Evolutionary conservation across 2,329 filamentous ascomycete species (phyloP).

Genomic region (Sarocladiaceae sp.): DNA sequence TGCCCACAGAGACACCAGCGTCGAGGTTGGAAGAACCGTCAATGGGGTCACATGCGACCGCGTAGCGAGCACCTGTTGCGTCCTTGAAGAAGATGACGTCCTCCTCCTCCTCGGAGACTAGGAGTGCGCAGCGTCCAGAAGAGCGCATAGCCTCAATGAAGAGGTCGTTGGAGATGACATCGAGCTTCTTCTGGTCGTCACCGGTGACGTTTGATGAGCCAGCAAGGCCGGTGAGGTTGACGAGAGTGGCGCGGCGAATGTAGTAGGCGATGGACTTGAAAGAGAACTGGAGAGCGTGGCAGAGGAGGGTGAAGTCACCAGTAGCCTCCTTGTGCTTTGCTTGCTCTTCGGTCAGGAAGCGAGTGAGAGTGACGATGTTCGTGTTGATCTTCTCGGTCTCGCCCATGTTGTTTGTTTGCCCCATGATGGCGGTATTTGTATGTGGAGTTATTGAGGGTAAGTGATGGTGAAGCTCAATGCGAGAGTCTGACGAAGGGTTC

Average conservation of each 20-base stretch:
- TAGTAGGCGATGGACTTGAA: slow-evolving; percentile 99
- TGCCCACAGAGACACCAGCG: slow-evolving; percentile 94
- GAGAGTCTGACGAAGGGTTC: slow-evolving; percentile 11
- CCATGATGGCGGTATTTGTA: slow-evolving; percentile 24
- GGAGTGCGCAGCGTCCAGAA: slow-evolving; percentile 81
- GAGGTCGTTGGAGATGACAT: slow-evolving; percentile 97
- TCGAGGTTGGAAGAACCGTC: slow-evolving; percentile 97
- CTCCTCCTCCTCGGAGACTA: slow-evolving; percentile 98
- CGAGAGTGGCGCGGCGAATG: slow-evolving; percentile 90
- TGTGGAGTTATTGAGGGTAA: background rate
- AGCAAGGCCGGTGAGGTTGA: slow-evolving; percentile 92
- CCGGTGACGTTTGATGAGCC: slow-evolving; percentile 93
- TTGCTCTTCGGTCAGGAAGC: slow-evolving; percentile 96
- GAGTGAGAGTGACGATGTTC: slow-evolving; percentile 90
- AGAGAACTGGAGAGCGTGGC: slow-evolving; percentile 96
- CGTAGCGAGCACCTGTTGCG: slow-evolving; percentile 75
- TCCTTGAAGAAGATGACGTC: slow-evolving; percentile 83
- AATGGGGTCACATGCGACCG: slow-evolving; percentile 95
- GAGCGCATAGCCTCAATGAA: slow-evolving; percentile 95
- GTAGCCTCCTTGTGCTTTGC: slow-evolving; percentile 89
- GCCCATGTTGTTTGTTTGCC: slow-evolving; percentile 37
- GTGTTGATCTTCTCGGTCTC: slow-evolving; percentile 84
- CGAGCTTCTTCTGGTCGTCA: slow-evolving; percentile 99
- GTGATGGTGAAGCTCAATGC: slow-evolving; percentile 11
- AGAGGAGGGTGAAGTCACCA: slow-evolving; percentile 96